These are phyloP conservation scores for Houttuynia cordata DNA, from an alignment of 164 flowering plant genomes.

Conservation along the genomic window DNA sequence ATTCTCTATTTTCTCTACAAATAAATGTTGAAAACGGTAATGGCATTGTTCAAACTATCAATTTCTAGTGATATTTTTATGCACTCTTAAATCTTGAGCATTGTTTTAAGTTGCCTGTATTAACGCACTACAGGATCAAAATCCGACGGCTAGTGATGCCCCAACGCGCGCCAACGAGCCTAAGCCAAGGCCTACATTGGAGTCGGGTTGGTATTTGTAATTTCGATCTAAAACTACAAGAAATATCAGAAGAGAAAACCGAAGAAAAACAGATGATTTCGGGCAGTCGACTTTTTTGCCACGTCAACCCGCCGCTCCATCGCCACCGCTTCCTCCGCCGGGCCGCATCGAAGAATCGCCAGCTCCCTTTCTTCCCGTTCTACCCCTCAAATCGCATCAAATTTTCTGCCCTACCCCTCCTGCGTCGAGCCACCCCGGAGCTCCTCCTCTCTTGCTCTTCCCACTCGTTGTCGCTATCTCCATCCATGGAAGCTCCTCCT, in stretches of 20 bases:
- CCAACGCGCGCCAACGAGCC: too few relatives aligned
- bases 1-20: too few relatives aligned
- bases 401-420: slow-evolving; percentile 2
- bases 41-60: too few relatives aligned
- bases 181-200: too few relatives aligned
- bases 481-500: slow-evolving; percentile 73
- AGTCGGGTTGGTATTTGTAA: too few relatives aligned
- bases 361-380: background rate
- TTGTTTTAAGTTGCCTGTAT: too few relatives aligned
- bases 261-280: background rate
- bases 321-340: background rate
- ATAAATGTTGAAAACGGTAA: too few relatives aligned
- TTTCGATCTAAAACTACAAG: too few relatives aligned
- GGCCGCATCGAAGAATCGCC: background rate
- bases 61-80: too few relatives aligned
- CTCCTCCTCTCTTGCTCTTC: slow-evolving; percentile 1
- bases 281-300: background rate
- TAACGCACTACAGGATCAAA: too few relatives aligned
- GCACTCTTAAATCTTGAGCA: too few relatives aligned
- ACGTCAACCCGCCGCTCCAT: background rate
- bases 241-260: background rate
- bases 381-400: background rate
- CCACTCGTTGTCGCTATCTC: slow-evolving; percentile 7
- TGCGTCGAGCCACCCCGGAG: slow-evolving; percentile 2
- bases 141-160: too few relatives aligned